These are phyloP conservation scores for Vachellia collinsii DNA, from an alignment of 306 rosid genomes.

Conservation along the genomic window DNA sequence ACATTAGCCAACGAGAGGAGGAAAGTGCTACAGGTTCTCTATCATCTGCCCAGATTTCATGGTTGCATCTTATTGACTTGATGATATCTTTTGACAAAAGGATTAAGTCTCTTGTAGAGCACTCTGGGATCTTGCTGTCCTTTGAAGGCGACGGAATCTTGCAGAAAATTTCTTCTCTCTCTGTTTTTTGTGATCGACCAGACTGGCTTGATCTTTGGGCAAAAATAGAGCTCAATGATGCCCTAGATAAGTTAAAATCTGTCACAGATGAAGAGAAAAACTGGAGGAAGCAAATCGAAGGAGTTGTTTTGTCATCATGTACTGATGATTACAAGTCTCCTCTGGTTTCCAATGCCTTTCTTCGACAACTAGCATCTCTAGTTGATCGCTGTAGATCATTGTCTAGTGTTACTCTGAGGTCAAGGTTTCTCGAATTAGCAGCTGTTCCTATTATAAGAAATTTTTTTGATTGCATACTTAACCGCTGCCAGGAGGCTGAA, in stretches of 20 bases:
- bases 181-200: slow-evolving; percentile 85
- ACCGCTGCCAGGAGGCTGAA: slow-evolving; percentile 98
- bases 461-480: slow-evolving; percentile 57
- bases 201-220: slow-evolving; percentile 99
- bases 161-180: slow-evolving; percentile 70
- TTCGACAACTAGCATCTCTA: slow-evolving; percentile 61
- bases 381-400: slow-evolving; percentile 78
- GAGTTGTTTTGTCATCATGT: slow-evolving; percentile 50
- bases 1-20: slow-evolving; percentile 58
- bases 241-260: slow-evolving; percentile 63
- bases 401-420: slow-evolving; percentile 63
- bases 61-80: slow-evolving; percentile 90
- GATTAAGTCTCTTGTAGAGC: slow-evolving; percentile 74
- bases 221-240: slow-evolving; percentile 78
- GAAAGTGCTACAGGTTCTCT: slow-evolving; percentile 49
- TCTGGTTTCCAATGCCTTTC: slow-evolving; percentile 62
- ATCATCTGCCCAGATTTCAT: slow-evolving; percentile 67
- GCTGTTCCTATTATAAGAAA: slow-evolving; percentile 66
- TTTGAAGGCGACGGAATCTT: slow-evolving; percentile 62
- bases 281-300: slow-evolving; percentile 75
- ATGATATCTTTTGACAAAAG: slow-evolving; percentile 92
- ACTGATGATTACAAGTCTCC: slow-evolving; percentile 83
- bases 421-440: slow-evolving; percentile 73
- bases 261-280: slow-evolving; percentile 63
- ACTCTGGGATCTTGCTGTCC: slow-evolving; percentile 70